A percentile compares a stretch with the other conserved stretches of the same genome.
These are phyloP conservation scores for Pythium graminicola DNA, from an alignment of 352 stramenopile species.

Conservation along the genomic window DNA sequence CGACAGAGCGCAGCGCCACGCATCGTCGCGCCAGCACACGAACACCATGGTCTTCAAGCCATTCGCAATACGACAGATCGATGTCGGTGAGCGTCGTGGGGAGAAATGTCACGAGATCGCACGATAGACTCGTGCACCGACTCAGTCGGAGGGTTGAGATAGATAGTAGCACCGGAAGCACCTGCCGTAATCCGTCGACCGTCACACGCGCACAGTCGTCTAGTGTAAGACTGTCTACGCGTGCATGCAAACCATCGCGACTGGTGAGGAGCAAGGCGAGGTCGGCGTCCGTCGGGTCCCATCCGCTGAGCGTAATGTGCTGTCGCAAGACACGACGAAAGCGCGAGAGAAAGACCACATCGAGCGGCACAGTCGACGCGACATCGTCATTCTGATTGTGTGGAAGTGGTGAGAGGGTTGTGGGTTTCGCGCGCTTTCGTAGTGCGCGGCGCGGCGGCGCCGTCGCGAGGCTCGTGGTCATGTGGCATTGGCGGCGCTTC, in stretches of 20 bases:
- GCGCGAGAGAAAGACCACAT: conserved; percentile 34
- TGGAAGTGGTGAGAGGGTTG: conserved; percentile 15
- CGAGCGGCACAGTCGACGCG: conserved; percentile 21
- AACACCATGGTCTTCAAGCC: conserved; percentile 50
- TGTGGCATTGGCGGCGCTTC: conserved; percentile 7
- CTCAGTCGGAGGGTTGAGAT: conserved; percentile 15
- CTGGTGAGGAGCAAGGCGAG: conserved; percentile 24
- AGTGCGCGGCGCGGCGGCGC: neutral
- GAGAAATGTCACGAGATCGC: conserved; percentile 13
- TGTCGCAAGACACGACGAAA: conserved; percentile 28
- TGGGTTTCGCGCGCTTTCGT: neutral
- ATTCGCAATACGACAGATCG: conserved; percentile 59
- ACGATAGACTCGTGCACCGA: conserved; percentile 19
- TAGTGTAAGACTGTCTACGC: conserved; percentile 20
- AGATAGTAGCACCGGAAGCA: conserved; percentile 7
- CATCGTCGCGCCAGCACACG: conserved; percentile 39
- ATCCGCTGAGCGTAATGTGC: conserved; percentile 51
- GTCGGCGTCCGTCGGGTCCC: conserved; percentile 40
- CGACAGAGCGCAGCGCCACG: conserved; percentile 26
- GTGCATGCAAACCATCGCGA: conserved; percentile 15
- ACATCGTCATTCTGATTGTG: conserved; percentile 14
- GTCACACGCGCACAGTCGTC: conserved; percentile 26
- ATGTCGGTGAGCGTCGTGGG: conserved; percentile 32
- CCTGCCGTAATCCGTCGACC: conserved; percentile 6
- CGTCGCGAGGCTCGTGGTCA: conserved; percentile 8